phyloP scores from a whole-genome alignment of 1,284 basidiomycete species.

The Fomes fomentarius region DNA sequence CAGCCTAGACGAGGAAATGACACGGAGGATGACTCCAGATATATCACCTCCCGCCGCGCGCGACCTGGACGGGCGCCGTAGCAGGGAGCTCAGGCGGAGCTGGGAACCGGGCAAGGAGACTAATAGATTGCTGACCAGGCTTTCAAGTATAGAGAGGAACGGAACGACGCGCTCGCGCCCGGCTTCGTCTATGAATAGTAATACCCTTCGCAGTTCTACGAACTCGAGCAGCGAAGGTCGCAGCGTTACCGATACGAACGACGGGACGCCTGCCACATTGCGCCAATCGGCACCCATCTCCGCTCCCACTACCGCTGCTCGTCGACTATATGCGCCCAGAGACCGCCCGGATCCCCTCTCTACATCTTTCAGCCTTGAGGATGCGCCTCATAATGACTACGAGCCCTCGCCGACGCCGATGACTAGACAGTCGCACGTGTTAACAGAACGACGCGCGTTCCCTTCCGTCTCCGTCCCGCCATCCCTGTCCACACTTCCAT shows the following conservation, averaged over 20 bases:
- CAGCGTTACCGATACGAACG: slow-evolving; percentile 26
- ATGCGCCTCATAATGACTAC: slow-evolving; percentile 43
- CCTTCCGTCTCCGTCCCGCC: slow-evolving; percentile 57
- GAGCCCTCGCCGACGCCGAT: slow-evolving; percentile 71
- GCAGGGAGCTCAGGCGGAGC: slow-evolving; percentile 56
- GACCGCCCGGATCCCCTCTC: slow-evolving; percentile 40
- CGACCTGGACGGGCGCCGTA: slow-evolving; percentile 52
- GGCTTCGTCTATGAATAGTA: slow-evolving; percentile 30
- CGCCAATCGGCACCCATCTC: slow-evolving; percentile 20
- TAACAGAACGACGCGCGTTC: slow-evolving; percentile 41
- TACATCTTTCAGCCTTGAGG: slow-evolving; percentile 44
- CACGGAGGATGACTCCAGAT: slow-evolving; percentile 32
- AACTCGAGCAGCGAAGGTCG: slow-evolving; percentile 33
- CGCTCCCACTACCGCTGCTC: slow-evolving; percentile 36
- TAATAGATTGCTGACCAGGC: slow-evolving; percentile 24
- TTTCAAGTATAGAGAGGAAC: slow-evolving; percentile 30
- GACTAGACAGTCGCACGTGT: slow-evolving; percentile 40
- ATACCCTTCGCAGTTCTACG: slow-evolving; percentile 23
- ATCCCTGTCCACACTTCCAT: slow-evolving; percentile 61
- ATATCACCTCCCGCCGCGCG: slow-evolving; percentile 27
- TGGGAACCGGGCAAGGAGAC: slow-evolving; percentile 48
- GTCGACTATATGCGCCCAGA: slow-evolving; percentile 55
- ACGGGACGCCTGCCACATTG: slow-evolving; percentile 28
- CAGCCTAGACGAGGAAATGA: slow-evolving; percentile 51
- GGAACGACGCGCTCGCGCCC: slow-evolving; percentile 27